Evolutionary conservation across 768 basidiomycete species (phyloP).

Genomic region (Sistotremastrum niveocremeum): DNA sequence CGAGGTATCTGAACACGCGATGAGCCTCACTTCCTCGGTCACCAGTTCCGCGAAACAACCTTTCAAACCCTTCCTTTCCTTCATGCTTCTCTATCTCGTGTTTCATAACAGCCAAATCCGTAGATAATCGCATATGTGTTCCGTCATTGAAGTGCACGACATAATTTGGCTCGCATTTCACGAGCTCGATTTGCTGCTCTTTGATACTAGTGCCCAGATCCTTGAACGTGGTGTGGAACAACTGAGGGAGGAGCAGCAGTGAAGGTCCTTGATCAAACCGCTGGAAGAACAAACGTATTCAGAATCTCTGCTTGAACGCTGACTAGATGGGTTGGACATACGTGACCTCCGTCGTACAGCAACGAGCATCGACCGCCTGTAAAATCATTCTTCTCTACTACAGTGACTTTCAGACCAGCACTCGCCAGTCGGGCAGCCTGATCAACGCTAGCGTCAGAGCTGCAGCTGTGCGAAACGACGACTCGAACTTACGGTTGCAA

Average conservation of each 20-base stretch:
- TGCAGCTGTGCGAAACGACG: background rate
- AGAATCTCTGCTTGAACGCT: background rate
- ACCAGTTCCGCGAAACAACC: conserved; percentile 6
- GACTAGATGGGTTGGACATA: background rate
- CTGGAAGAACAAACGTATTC: conserved; percentile 11
- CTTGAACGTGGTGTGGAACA: conserved; percentile 23
- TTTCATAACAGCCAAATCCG: conserved; percentile 21
- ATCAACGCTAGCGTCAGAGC: background rate
- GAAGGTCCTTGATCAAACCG: conserved; percentile 26
- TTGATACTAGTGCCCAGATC: conserved; percentile 22
- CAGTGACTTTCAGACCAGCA: conserved; percentile 23
- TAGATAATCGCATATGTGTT: conserved; percentile 20
- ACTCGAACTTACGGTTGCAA: background rate
- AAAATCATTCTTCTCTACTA: conserved; percentile 27
- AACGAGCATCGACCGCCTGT: conserved; percentile 28
- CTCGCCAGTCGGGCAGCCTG: conserved; percentile 24
- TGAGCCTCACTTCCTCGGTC: background rate
- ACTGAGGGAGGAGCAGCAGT: conserved; percentile 21
- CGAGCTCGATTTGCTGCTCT: conserved; percentile 20
- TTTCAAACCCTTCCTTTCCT: conserved; percentile 20
- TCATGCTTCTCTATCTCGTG: conserved; percentile 24
- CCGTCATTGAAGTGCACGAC: conserved; percentile 27
- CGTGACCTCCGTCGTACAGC: conserved; percentile 15
- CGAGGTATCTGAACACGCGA: conserved; percentile 9
- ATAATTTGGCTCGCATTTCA: conserved; percentile 29